These are phyloP conservation scores for Exophiala alcalophila DNA, from an alignment of 2,329 filamentous ascomycete species.

Conservation along the genomic window DNA sequence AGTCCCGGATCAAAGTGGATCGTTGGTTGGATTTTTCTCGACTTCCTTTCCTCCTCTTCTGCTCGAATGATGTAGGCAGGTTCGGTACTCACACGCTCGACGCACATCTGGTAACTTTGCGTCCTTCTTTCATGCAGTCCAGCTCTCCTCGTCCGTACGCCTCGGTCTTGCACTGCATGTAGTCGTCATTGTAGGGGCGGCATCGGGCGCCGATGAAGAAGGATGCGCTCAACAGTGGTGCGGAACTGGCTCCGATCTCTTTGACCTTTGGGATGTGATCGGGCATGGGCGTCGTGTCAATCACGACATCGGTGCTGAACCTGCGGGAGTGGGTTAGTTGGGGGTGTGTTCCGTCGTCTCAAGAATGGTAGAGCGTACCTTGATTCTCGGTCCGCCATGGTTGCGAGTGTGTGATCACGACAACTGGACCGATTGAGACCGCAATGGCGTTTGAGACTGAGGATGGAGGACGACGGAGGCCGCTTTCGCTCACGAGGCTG, in stretches of 20 bases:
- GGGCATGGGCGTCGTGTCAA: constrained; percentile 94
- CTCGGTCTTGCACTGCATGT: constrained; percentile 99
- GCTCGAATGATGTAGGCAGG: too few species aligned
- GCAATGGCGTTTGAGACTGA: constrained; percentile 1
- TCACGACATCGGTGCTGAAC: constrained; percentile 89
- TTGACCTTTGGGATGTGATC: constrained; percentile 86
- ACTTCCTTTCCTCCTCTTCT: too few species aligned
- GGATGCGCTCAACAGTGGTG: constrained; percentile 82
- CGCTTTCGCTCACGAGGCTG: constrained; percentile 5
- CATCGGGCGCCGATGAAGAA: constrained; percentile 98
- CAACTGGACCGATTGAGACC: not conserved
- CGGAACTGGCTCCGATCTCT: constrained; percentile 90
- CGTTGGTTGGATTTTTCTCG: too few species aligned
- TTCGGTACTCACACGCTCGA: constrained; percentile 90
- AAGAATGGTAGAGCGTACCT: constrained; percentile 20
- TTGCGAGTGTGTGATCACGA: constrained; percentile 11
- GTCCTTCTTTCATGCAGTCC: constrained; percentile 92
- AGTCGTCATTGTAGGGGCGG: constrained; percentile 96
- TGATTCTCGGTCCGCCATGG: constrained; percentile 27
- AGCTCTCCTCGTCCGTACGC: constrained; percentile 85
- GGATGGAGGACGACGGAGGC: constrained; percentile 5
- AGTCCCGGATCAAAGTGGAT: too few species aligned
- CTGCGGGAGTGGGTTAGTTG: constrained; percentile 48
- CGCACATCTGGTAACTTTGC: constrained; percentile 94
- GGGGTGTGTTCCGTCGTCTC: too few species aligned